Evolutionary conservation across 2,329 filamentous ascomycete genomes (phyloP).

Genomic region (Penicillium sp.): DNA sequence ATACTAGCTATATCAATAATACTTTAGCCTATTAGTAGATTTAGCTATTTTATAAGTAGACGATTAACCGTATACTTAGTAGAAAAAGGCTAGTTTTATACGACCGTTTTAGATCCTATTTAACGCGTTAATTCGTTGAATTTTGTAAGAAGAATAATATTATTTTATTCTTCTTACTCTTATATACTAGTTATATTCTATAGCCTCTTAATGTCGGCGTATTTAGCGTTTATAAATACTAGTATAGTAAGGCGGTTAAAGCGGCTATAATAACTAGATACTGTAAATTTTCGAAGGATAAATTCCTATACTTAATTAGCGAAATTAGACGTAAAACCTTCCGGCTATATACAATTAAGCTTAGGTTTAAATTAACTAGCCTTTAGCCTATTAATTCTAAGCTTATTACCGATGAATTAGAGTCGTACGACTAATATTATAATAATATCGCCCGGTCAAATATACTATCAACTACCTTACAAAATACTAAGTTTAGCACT

Average conservation of each 20-base stretch:
- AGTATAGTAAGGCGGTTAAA: neutral
- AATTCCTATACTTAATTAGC: neutral
- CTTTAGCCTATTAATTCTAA: neutral
- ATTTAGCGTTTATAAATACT: neutral
- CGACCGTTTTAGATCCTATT: neutral
- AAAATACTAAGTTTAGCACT: neutral
- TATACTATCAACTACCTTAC: neutral
- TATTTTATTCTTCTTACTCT: neutral
- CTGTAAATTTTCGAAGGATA: neutral
- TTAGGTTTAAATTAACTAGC: neutral
- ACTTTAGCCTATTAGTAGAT: neutral
- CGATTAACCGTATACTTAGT: neutral
- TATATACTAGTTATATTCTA: neutral
- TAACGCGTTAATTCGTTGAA: neutral
- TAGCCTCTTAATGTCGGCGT: neutral
- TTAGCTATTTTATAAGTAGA: neutral
- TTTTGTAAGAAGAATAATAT: neutral
- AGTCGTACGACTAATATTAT: neutral
- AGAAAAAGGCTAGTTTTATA: neutral
- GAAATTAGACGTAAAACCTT: neutral
- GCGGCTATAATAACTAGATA: neutral
- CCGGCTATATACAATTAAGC: too few relatives aligned
- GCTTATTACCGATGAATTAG: neutral
- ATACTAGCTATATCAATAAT: neutral
- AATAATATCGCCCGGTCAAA: neutral